Percentiles rank a stretch among this genome's conserved stretches.
Conservation (phyloP, 306 rosid genomes). For the Quercus ilex region DNA sequence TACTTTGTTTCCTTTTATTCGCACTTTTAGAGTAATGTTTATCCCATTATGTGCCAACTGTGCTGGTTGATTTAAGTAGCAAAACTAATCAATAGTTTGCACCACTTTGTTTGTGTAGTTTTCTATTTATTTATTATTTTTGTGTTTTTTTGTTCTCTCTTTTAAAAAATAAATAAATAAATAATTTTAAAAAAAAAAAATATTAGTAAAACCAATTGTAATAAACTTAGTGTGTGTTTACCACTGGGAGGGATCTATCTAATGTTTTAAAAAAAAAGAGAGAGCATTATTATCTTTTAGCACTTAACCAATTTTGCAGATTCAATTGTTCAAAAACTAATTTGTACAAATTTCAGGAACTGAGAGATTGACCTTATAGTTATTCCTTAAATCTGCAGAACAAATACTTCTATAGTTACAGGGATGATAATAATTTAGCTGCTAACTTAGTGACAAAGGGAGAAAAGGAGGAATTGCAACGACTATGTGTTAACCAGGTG, state of each 20-base stretch:
- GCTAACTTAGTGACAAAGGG: constrained; percentile 44
- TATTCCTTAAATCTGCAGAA: constrained; percentile 45
- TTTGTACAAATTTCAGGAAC: background rate
- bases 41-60: background rate
- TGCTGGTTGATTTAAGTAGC: background rate
- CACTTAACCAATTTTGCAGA: too few species aligned
- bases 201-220: background rate
- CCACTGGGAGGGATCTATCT: background rate
- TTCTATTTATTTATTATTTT: too few species aligned
- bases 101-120: background rate
- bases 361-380: constrained; percentile 20
- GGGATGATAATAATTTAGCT: constrained; percentile 39
- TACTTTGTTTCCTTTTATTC: background rate
- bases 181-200: background rate
- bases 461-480: constrained; percentile 57
- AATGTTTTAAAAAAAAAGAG: background rate
- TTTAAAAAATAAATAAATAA: too few species aligned
- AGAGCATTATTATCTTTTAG: background rate
- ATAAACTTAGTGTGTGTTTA: background rate
- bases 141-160: background rate
- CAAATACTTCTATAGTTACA: constrained; percentile 63
- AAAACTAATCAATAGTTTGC: background rate
- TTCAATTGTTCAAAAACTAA: background rate
- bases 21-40: background rate
- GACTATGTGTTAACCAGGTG: constrained; percentile 66